Base-by-base conservation (phyloP, 2,329 filamentous ascomycete genomes). In the Tolypocladium inflatum region DNA sequence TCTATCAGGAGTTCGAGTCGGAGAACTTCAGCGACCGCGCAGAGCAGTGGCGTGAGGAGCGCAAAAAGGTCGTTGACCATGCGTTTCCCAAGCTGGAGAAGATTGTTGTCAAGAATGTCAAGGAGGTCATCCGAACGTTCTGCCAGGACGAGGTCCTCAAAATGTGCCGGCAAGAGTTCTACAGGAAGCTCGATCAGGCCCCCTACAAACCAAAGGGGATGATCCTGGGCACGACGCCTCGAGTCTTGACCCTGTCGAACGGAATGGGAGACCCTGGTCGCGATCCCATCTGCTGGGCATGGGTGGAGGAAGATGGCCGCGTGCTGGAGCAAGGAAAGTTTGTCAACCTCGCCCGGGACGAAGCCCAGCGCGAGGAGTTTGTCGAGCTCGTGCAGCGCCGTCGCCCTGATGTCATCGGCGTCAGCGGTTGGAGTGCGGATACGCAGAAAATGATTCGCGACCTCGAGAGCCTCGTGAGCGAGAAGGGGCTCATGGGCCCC, bases 21-120 rank as follows among this genome's bases (percentile, higher is more conserved):
- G 94, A 99, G 72, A 96, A 96, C 73, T 94, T 91, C 71, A 97
- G 92, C 67, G 92, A 96, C 68, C 82, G 94, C 52, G 94, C 94
- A 3, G 93, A 97, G 73, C 89, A 91, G 11, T 99, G 94, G 94
- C 96, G 97, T 64, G 83, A 87, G 54, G 85, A 96, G 66, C 88
- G 94, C 41, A 86, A 87, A 63, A 91, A 95, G 67, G 87, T 95
- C 1, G 77, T 99, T 55, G 90, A 96, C 64, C 71, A 87, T 57
- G 91, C 92, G 0, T 85, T 96, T 60, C 78, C 81, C 10, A 96
- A 93, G 70, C 79, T 99, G 50, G 89, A 96, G 65, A 86, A 82
- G 65, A 78, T 95, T 63, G 92, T 97, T 65, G 84, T 89, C 59
- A 94, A 93, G 70, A 91, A 91, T 59, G 91, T 97, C 61, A 97